Evolutionary conservation across 495 filamentous ascomycete species (phyloP), one percentile per base, ranked within the genome.

Genomic region (Tetracladium marchalianum): DNA sequence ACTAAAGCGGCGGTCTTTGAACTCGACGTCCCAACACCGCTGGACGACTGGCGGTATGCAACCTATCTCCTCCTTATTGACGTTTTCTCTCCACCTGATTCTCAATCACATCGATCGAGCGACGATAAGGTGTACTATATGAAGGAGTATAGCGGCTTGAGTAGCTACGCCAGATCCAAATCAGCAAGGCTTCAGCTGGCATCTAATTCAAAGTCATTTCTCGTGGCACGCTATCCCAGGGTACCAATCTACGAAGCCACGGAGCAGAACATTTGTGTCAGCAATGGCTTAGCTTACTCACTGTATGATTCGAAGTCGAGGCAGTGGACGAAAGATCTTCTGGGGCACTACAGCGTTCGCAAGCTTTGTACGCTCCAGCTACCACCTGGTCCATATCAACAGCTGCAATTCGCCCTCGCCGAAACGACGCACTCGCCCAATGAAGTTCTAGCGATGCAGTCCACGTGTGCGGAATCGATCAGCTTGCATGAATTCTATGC

Each of bases 1-100:
- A 62, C 66, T 0, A 71, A 75, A 44, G 61, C 72, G 0, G 65
- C 66, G 0, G 68, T 83, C 0, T 82, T 85, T 38, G 81, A 85
- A 58, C 62, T 83, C 0, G 33, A 50, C 9, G 56, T 71, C 0
- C 78, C 80, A 5, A 9, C 13, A 0, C 40, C 49, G 0, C 70
- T 82, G 35, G 49, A 35, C 10, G 38, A 55, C 8, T 87, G 80
- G 81, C 64, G 82, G 1, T 67, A 82, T 44, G 49, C 56, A 10
- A 78, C 73, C 0, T 51, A 65, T 0, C 60, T 53, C 16, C 44
- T 83, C 32, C 47, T 76, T 5, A 48, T 57, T 2, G 48, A 70
- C 15, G 48, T 75, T 1, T 57, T 77, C 13, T 34, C 50, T 0
- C 48, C 56, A 16, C 36, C 22, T 3, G 22, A 27, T 27, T 27